These are phyloP conservation scores for Hericium rajendrae DNA, from an alignment of 768 basidiomycete genomes.

Conservation along the genomic window DNA sequence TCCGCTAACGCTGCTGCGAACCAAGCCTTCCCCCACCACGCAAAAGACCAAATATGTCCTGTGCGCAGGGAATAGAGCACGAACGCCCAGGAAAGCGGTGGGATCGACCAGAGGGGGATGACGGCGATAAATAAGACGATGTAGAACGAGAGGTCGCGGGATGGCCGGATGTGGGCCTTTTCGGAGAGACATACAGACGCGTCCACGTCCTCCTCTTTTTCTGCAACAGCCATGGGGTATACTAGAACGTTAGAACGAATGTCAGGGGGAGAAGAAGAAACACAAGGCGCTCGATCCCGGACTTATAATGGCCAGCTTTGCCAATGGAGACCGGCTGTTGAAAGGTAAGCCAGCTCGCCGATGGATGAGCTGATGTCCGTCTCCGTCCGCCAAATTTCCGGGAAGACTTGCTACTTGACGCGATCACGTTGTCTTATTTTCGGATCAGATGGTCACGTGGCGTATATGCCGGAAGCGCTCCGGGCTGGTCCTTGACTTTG, in stretches of 20 bases:
- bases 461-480: background rate
- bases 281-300: background rate
- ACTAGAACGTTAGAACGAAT: too few species aligned
- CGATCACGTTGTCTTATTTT: background rate
- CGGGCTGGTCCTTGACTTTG: background rate
- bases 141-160: conserved; percentile 45
- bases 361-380: background rate
- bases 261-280: background rate
- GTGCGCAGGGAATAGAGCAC: conserved; percentile 37
- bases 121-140: conserved; percentile 46
- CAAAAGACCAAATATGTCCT: conserved; percentile 32
- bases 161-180: conserved; percentile 24
- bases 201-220: conserved; percentile 2
- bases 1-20: conserved; percentile 51
- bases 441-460: background rate
- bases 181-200: conserved; percentile 17
- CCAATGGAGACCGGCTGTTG: background rate
- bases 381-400: background rate
- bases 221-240: background rate
- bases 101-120: conserved; percentile 52
- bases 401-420: background rate
- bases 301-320: background rate
- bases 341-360: background rate
- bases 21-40: conserved; percentile 26
- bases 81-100: conserved; percentile 60